Base-by-base conservation (phyloP, 2,329 filamentous ascomycete species). In the Fusarium chaquense region DNA sequence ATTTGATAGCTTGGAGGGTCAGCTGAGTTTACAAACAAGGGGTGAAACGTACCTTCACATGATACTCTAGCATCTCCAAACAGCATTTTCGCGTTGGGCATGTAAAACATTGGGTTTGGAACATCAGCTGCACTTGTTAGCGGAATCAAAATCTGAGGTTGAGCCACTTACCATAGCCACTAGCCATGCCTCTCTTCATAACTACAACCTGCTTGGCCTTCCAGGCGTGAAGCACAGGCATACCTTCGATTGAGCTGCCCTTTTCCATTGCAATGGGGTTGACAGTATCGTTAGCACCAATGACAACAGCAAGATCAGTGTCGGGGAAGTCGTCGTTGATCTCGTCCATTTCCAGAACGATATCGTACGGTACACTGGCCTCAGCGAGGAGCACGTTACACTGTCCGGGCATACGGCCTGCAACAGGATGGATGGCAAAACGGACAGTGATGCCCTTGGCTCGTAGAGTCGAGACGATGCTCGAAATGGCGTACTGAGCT, bases 311-410 rank as follows among this genome's bases (percentile, higher is more conserved):
- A 12, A 97, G 84, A 74, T 97, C 94, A 0, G 94, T 97, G 30
- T 96, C 91, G 9, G 85, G 80, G 78, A 97, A 97, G 75, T 97
- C 93, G 67, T 97, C 93, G 78, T 97, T 97, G 81, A 97, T 97
- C 83, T 97, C 94, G 73, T 97, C 94, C 93, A 97, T 97, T 81
- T 97, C 93, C 46, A 97, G 85, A 30, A 97, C 93, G 58, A 97
- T 95, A 73, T 97, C 94, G 75, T 97, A 97, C 4, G 93, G 93
- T 32, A 97, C 94, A 35, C 87, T 91, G 1, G 94, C 94, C 79
- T 97, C 94, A 0, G 94, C 94, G 16, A 97, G 88, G 4, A 97
- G 84, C 6, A 97, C 93, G 75, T 97, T 97, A 82, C 93, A 97
- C 80, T 97, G 94, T 0, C 94, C 94, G 0, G 94, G 94, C 94